A percentile compares a stretch with the other conserved stretches of the same genome.
Evolutionary conservation across 1,284 basidiomycete genomes (phyloP).

Genomic region (Stygiomarasmius scandens): DNA sequence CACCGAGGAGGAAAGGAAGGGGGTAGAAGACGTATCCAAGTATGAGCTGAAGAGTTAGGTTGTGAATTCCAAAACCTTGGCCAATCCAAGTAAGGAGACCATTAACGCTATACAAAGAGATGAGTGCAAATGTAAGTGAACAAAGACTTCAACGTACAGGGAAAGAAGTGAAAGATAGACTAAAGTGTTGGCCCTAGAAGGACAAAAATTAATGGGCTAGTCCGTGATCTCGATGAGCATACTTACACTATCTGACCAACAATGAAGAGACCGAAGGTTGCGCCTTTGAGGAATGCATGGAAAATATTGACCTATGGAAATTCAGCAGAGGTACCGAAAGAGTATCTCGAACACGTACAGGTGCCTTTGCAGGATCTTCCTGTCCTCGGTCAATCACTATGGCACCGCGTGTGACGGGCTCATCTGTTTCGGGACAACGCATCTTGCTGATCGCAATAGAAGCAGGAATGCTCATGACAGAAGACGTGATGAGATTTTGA

Average conservation of each 20-base stretch:
- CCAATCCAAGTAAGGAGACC: constrained; percentile 90
- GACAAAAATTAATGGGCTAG: neutral
- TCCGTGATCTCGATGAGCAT: neutral
- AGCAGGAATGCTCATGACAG: constrained; percentile 93
- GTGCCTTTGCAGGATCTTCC: constrained; percentile 43
- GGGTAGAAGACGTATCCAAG: constrained; percentile 89
- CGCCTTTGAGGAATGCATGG: constrained; percentile 88
- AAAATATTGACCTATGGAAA: constrained; percentile 74
- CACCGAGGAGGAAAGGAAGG: constrained; percentile 81
- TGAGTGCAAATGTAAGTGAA: neutral
- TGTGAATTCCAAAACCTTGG: constrained; percentile 80
- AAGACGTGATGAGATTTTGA: constrained; percentile 85
- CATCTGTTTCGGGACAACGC: constrained; percentile 80
- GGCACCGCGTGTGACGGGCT: constrained; percentile 82
- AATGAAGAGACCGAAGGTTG: constrained; percentile 84
- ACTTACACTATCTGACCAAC: constrained; percentile 82
- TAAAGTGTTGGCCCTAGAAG: constrained; percentile 69
- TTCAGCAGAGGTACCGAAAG: neutral
- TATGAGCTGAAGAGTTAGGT: constrained; percentile 83
- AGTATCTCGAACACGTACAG: constrained; percentile 1
- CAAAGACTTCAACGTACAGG: constrained; percentile 36
- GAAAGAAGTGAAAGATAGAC: constrained; percentile 82
- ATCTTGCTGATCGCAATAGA: constrained; percentile 91
- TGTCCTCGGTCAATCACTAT: constrained; percentile 79
- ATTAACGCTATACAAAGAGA: constrained; percentile 54